Evolutionary conservation across 192 early-diverging fungal genomes (phyloP).

Genomic region (Pilobolus umbonatus): DNA sequence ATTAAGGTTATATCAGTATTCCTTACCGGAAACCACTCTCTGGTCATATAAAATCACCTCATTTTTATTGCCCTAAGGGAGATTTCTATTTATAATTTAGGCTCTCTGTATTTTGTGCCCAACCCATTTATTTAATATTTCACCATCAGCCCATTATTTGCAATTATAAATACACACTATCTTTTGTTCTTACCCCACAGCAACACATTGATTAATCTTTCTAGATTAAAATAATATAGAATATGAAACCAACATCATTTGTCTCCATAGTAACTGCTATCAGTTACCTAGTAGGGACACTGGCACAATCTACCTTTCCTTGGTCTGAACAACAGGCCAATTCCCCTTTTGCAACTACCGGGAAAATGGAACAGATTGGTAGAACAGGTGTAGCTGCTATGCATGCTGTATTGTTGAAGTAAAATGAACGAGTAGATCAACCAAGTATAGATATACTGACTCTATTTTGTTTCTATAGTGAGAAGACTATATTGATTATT

Average conservation of each 20-base stretch:
- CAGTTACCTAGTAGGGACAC: background rate
- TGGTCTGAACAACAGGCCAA: conserved; percentile 5
- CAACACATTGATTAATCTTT: too few species aligned
- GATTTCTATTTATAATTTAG: too few species aligned
- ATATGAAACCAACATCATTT: conserved; percentile 6
- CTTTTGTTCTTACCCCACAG: too few species aligned
- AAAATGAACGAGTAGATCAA: background rate
- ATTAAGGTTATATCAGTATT: too few species aligned
- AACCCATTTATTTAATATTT: too few species aligned
- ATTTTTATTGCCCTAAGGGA: too few species aligned
- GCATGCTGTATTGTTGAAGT: conserved; percentile 38
- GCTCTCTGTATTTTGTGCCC: too few species aligned
- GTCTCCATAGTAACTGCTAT: background rate
- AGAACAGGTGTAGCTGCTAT: conserved; percentile 47
- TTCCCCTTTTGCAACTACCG: conserved; percentile 19
- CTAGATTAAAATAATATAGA: too few species aligned
- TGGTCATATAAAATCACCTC: too few species aligned
- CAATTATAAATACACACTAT: too few species aligned
- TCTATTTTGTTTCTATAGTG: conserved; percentile 26
- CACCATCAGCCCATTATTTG: too few species aligned
- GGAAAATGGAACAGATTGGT: conserved; percentile 39
- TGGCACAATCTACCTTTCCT: conserved; percentile 17
- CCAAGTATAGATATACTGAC: conserved; percentile 5
- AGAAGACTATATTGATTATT: conserved; percentile 51
- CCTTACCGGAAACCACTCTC: too few species aligned